A percentile compares a stretch with the other conserved stretches of the same genome.
Evolutionary conservation across 208 protist genomes (phyloP).

Genomic region (Acanthamoeba lenticulata): DNA sequence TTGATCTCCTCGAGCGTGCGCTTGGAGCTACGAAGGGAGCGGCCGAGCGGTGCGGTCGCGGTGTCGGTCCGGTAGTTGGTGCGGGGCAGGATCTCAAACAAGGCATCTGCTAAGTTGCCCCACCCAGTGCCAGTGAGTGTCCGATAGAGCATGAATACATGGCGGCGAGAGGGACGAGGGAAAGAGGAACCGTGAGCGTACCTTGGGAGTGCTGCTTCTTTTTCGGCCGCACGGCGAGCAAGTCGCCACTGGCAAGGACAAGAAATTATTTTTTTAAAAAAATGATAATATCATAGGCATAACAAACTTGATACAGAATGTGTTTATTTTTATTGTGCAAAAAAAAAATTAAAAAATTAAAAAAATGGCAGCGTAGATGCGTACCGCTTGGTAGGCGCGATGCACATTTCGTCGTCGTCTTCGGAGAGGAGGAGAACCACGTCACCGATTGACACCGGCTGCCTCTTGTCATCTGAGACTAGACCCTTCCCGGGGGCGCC

Average conservation of each 20-base stretch:
- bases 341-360: background rate
- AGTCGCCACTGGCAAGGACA: background rate
- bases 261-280: background rate
- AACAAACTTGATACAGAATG: too few species aligned
- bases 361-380: background rate
- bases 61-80: constrained; percentile 20
- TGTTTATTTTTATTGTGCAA: too few species aligned
- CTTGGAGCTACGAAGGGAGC: background rate
- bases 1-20: constrained; percentile 25
- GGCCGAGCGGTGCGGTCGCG: background rate
- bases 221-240: background rate
- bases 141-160: background rate
- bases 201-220: constrained; percentile 57
- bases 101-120: constrained; percentile 37
- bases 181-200: background rate
- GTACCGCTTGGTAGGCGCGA: background rate
- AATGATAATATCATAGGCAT: background rate
- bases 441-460: background rate
- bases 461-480: background rate
- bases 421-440: constrained; percentile 25
- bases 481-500: background rate
- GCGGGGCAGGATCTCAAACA: constrained; percentile 66
- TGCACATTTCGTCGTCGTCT: constrained; percentile 52
- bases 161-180: background rate
- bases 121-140: too few species aligned